Percentiles rank a stretch among this genome's conserved stretches.
Conservation (phyloP, 768 basidiomycete genomes). For the Mycena leptocephala region DNA sequence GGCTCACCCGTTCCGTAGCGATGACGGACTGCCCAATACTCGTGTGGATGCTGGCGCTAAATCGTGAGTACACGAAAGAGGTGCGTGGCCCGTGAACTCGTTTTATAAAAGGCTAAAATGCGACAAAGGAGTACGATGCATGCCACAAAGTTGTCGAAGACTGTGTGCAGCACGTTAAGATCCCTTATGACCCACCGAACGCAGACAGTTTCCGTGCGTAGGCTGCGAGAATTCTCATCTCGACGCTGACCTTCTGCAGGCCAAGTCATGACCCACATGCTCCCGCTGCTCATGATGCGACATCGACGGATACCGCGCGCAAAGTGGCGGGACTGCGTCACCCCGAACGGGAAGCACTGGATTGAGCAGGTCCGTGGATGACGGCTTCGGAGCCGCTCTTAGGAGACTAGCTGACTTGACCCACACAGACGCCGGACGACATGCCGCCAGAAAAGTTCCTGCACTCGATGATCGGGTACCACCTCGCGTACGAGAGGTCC, state of each 20-base stretch:
- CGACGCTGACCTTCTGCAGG: constrained; percentile 57
- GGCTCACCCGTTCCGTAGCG: not conserved
- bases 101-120: not conserved
- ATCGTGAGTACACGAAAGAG: constrained; percentile 11
- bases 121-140: constrained; percentile 78
- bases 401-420: constrained; percentile 28
- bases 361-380: constrained; percentile 76
- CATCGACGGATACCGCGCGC: constrained; percentile 62
- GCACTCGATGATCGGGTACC: constrained; percentile 86
- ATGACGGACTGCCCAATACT: constrained; percentile 1
- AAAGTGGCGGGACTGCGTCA: constrained; percentile 79
- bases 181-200: constrained; percentile 69
- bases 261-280: constrained; percentile 78
- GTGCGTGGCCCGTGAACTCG: not conserved
- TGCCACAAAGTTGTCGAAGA: constrained; percentile 73
- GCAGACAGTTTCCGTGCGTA: constrained; percentile 79
- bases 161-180: constrained; percentile 72
- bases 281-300: constrained; percentile 89
- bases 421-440: constrained; percentile 67
- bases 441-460: constrained; percentile 76
- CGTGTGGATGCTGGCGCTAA: constrained; percentile 19
- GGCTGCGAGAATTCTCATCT: not conserved
- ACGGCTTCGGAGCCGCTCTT: not conserved
- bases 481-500: constrained; percentile 77
- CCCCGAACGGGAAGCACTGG: constrained; percentile 81